Conservation (phyloP, 176 grass and related monocot species). For the Echinochloa phyllopogon region DNA sequence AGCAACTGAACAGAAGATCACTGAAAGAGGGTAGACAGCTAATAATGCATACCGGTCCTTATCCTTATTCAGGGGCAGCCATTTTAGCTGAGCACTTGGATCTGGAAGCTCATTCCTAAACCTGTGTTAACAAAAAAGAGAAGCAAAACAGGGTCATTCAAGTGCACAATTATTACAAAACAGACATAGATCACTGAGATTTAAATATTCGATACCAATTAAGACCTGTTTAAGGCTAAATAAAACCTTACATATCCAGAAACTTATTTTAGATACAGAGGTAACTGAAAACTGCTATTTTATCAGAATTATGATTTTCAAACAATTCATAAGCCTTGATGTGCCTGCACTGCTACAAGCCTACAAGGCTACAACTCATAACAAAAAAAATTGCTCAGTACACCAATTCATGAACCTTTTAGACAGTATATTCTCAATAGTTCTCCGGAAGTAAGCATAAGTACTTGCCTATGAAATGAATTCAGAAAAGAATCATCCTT, state of each 20-base stretch:
- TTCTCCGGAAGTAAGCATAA: background rate
- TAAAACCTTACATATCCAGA: conserved; percentile 1
- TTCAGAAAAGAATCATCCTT: background rate
- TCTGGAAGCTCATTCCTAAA: conserved; percentile 98
- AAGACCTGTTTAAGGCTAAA: conserved; percentile 29
- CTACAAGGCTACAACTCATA: background rate
- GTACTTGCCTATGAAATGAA: background rate
- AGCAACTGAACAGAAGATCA: conserved; percentile 12
- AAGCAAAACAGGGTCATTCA: conserved; percentile 20
- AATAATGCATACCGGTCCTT: conserved; percentile 73
- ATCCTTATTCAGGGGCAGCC: conserved; percentile 87
- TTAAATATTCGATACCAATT: conserved; percentile 24
- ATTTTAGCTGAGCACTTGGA: conserved; percentile 77
- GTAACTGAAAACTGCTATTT: conserved; percentile 10
- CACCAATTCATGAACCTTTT: background rate
- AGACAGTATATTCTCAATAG: background rate
- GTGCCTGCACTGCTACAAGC: background rate
- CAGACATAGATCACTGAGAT: conserved; percentile 11
- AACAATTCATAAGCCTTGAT: background rate
- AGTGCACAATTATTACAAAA: conserved; percentile 22
- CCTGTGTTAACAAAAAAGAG: conserved; percentile 54
- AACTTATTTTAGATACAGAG: conserved; percentile 9
- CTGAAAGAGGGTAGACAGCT: conserved; percentile 20
- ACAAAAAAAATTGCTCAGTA: conserved; percentile 3
- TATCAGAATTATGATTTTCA: conserved; percentile 9